Evolutionary conservation across 2,329 filamentous ascomycete genomes (phyloP).

Genomic region (Septoria linicola): DNA sequence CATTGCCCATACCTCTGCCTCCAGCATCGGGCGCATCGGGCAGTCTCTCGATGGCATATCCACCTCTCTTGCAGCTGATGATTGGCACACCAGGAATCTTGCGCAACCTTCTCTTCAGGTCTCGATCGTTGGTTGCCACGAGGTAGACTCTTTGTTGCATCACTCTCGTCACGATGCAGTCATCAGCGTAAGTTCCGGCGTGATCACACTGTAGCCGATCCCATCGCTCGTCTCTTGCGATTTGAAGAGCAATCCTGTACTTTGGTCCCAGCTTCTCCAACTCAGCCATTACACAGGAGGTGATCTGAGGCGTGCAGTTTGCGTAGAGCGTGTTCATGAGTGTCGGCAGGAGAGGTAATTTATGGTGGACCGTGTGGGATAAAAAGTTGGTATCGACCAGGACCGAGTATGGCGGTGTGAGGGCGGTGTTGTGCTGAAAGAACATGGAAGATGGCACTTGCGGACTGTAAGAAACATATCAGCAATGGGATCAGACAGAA

Average conservation of each 20-base stretch:
- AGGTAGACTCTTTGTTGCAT: constrained; percentile 50
- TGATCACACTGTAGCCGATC: constrained; percentile 84
- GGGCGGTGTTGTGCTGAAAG: constrained; percentile 83
- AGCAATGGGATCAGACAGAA: background rate
- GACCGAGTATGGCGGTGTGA: constrained; percentile 78
- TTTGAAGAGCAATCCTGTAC: constrained; percentile 80
- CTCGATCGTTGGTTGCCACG: constrained; percentile 64
- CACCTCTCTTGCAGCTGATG: constrained; percentile 80
- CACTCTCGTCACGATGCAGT: constrained; percentile 60
- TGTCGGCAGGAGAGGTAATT: constrained; percentile 72
- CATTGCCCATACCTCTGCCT: constrained; percentile 17
- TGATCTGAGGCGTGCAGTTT: constrained; percentile 86
- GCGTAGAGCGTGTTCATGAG: constrained; percentile 95
- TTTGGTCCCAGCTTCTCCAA: constrained; percentile 86
- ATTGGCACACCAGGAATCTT: constrained; percentile 78
- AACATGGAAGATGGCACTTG: constrained; percentile 61
- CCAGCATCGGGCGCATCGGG: constrained; percentile 75
- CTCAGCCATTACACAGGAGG: constrained; percentile 77
- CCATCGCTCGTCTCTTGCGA: constrained; percentile 87
- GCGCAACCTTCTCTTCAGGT: constrained; percentile 76
- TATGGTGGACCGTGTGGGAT: constrained; percentile 84
- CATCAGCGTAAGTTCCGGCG: constrained; percentile 83
- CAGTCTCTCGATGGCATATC: constrained; percentile 90
- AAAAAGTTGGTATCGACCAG: constrained; percentile 90
- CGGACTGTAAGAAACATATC: constrained; percentile 31